These are phyloP conservation scores for Ceratocystis cubensis DNA, from an alignment of 2,329 filamentous ascomycete genomes.

Conservation along the genomic window DNA sequence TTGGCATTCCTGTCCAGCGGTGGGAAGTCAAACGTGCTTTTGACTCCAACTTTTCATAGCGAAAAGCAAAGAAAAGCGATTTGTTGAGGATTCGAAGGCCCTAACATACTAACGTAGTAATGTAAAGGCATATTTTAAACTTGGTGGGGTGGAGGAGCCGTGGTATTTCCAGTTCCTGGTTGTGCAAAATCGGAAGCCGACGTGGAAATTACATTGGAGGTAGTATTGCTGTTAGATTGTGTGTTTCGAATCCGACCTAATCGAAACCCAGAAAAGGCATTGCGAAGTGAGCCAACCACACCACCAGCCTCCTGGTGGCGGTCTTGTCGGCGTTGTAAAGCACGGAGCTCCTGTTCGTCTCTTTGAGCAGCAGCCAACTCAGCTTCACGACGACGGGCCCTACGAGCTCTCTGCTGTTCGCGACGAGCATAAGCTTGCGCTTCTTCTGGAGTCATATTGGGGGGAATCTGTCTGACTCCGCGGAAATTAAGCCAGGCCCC, in stretches of 20 bases:
- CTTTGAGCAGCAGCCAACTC: slow-evolving; percentile 12
- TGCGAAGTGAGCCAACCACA: slow-evolving; percentile 15
- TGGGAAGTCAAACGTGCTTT: not conserved
- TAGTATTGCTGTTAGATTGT: not conserved
- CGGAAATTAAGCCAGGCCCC: slow-evolving; percentile 32
- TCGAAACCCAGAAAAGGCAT: slow-evolving; percentile 21
- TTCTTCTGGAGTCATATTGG: slow-evolving; percentile 26
- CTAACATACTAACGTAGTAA: too few relatives aligned
- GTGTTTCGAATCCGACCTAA: slow-evolving; percentile 7
- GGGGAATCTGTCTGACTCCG: slow-evolving; percentile 26
- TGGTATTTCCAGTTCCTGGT: not conserved
- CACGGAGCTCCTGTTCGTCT: slow-evolving; percentile 17
- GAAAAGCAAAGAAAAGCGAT: too few relatives aligned
- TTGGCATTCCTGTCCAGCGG: not conserved
- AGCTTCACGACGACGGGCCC: slow-evolving; percentile 15
- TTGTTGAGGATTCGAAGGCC: too few relatives aligned
- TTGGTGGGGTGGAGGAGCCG: not conserved
- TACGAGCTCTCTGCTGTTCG: slow-evolving; percentile 16
- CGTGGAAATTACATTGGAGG: not conserved
- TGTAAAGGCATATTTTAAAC: not conserved
- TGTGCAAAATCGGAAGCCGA: not conserved
- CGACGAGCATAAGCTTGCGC: slow-evolving; percentile 12
- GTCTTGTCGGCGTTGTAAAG: slow-evolving; percentile 8
- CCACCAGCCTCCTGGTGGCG: slow-evolving; percentile 10
- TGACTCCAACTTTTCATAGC: not conserved